These are phyloP conservation scores for Diaporthe sp. DNA, from an alignment of 2,329 filamentous ascomycete genomes.

Conservation along the genomic window DNA sequence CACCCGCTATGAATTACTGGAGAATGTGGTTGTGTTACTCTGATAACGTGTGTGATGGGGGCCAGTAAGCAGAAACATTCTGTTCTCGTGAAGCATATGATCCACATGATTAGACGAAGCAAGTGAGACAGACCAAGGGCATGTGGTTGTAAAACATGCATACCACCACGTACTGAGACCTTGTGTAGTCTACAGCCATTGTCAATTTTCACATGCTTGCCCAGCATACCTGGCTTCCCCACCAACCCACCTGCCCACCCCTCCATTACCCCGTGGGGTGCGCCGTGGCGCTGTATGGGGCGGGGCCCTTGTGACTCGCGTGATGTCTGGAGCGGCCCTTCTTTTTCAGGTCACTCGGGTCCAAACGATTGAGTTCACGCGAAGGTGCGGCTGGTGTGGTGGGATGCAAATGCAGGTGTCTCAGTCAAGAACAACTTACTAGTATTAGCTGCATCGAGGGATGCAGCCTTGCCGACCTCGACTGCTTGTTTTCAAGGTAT, in stretches of 20 bases:
- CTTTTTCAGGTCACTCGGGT: not conserved
- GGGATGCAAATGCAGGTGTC: constrained; percentile 1
- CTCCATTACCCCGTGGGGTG: constrained; percentile 25
- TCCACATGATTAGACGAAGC: not conserved
- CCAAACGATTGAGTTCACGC: not conserved
- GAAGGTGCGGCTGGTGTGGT: not conserved
- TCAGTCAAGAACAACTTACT: not conserved
- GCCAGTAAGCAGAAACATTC: not conserved
- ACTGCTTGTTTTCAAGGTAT: not conserved
- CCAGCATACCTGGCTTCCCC: not conserved
- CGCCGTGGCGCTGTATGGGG: not conserved
- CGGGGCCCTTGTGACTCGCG: constrained; percentile 4
- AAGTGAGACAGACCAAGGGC: not conserved
- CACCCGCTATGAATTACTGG: too few species aligned
- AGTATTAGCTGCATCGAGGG: not conserved
- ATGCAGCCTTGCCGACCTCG: constrained; percentile 4
- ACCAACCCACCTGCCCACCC: constrained; percentile 8
- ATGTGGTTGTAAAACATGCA: not conserved
- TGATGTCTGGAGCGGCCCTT: not conserved
- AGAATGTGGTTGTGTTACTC: too few species aligned
- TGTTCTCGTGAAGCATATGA: not conserved
- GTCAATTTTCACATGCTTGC: constrained; percentile 19
- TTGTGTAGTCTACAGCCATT: not conserved
- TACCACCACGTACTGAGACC: too few species aligned
- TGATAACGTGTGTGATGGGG: too few species aligned